Evolutionary conservation across 768 basidiomycete species (phyloP), one percentile per base, ranked within the genome.

Genomic region (Lepiota venenata): DNA sequence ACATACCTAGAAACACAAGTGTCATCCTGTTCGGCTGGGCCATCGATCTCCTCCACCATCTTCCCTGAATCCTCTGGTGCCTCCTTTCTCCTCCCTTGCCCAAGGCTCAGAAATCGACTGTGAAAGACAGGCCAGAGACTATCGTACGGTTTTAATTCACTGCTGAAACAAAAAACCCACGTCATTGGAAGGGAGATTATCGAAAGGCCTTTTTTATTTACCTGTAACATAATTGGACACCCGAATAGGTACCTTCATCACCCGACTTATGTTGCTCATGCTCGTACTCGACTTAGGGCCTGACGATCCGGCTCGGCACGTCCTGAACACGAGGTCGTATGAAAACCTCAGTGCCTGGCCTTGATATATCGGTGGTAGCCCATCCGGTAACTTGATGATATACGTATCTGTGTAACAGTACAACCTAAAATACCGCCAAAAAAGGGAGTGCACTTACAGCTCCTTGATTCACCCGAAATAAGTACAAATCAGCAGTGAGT

Each of bases 221-320:
- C 94, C 82, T 44, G 82, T 73, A 54, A 97, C 90, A 59, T 94
- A 76, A 55, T 92, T 94, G 71, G 97, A 98, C 4, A 98, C 76
- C 20, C 93, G 74, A 42, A 99, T 87, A 0, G 96, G 96, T 1
- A 98, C 88, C 47, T 88, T 90, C 87, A 96, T 91, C 2, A 94
- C 81, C 32, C 84, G 73, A 68, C 90, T 88, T 52, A 76, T 74
- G 61, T 81, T 82, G 58, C 75, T 79, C 35, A 69, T 73, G 42
- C 73, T 74, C 11, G 66, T 63, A 45, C 69, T 61, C 47, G 69
- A 62, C 2, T 22, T 20, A 14, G 35, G 36, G 65, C 61, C 40
- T 15, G 61, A 59, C 32, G 71, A 57, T 8, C 74, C 73, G 11
- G 87, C 83, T 11, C 91, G 80, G 67, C 88, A 95, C 0, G 91